Evolutionary conservation across 1,284 basidiomycete genomes (phyloP).

Genomic region (Leccinum griseonigrum): DNA sequence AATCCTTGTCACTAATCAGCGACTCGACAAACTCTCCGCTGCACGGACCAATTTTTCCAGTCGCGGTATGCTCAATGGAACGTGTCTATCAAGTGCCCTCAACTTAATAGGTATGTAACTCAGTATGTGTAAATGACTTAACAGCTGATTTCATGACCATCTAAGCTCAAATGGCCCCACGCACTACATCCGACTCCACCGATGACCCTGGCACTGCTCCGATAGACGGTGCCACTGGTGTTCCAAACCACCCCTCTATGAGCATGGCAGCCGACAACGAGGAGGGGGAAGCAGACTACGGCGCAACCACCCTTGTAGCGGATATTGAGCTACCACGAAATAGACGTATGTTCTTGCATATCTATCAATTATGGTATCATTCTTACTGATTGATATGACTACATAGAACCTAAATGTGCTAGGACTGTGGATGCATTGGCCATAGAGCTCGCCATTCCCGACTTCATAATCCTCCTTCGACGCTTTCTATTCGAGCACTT

Average conservation of each 20-base stretch:
- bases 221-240: neutral
- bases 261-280: neutral
- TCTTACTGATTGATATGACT: neutral
- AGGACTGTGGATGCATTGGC: neutral
- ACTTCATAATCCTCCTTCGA: neutral
- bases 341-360: neutral
- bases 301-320: neutral
- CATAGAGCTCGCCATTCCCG: neutral
- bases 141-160: neutral
- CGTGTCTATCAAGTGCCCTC: neutral
- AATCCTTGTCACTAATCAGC: neutral
- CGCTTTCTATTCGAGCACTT: neutral
- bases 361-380: neutral
- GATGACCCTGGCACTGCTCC: neutral
- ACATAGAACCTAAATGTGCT: neutral
- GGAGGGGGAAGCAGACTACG: neutral
- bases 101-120: neutral
- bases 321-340: neutral
- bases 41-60: neutral
- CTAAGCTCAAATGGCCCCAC: neutral
- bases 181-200: neutral
- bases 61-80: neutral
- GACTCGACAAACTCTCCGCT: neutral
- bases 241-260: neutral
- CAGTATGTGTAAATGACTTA: neutral